phyloP scores from a whole-genome alignment of 2,329 filamentous ascomycete species.

The Diaporthe velutina region DNA sequence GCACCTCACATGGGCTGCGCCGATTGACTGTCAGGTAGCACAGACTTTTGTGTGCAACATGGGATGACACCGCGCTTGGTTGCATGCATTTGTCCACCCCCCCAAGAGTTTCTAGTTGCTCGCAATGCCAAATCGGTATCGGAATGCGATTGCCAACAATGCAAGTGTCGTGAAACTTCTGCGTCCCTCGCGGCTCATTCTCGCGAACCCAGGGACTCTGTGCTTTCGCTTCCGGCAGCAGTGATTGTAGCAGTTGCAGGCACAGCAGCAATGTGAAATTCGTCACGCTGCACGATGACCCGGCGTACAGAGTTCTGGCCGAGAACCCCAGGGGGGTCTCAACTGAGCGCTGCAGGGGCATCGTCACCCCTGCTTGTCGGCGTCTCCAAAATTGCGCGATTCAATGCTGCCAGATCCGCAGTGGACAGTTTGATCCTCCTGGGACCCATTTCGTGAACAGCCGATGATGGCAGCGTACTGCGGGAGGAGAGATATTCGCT shows the following conservation, averaged over 20 bases:
- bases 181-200: not conserved
- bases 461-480: constrained; percentile 21
- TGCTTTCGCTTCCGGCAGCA: not conserved
- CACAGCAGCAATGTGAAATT: not conserved
- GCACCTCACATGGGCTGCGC: constrained; percentile 6
- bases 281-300: not conserved
- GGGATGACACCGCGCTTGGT: constrained; percentile 37
- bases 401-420: constrained; percentile 49
- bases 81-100: constrained; percentile 28
- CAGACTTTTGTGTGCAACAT: constrained; percentile 12
- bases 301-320: constrained; percentile 12
- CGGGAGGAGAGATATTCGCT: not conserved
- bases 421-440: constrained; percentile 34
- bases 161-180: not conserved
- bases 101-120: not conserved
- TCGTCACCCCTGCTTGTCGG: constrained; percentile 42
- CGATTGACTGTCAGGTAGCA: constrained; percentile 18
- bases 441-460: constrained; percentile 10
- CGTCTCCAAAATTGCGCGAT: constrained; percentile 54
- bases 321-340: constrained; percentile 18
- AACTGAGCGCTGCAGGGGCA: constrained; percentile 36
- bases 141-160: not conserved
- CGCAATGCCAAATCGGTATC: not conserved
- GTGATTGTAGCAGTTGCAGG: not conserved
- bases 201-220: not conserved